Evolutionary conservation across 2,329 filamentous ascomycete species (phyloP), one percentile per base, ranked within the genome.

Genomic region (Aspergillus neoniger): DNA sequence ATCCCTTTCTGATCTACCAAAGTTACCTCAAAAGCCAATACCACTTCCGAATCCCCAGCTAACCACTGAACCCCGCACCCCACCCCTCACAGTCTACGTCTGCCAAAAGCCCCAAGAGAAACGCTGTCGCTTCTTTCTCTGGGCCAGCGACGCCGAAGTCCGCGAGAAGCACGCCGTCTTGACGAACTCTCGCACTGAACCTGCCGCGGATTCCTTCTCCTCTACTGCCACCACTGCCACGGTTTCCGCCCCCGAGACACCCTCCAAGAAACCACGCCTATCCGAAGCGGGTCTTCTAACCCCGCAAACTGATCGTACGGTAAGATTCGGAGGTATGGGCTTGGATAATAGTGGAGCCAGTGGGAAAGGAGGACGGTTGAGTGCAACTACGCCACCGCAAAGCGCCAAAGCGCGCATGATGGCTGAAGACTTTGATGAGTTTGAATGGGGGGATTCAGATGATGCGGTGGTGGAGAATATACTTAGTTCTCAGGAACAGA

Each of bases 41-140:
- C n/a, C 7, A 55, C 9, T 17, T 15, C 25, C 7, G 12, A n/a
- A 14, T 14, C 1, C 50, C n/a, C 43, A 23, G n/a, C 14, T 38
- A 10, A 36, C 21, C 7, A 32, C 28, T 25, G 25, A 28, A 49
- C 21, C 32, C 30, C 21, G 12, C 32, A 36, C 21, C 12, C 5
- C 21, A 48, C 7, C n/a, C 6, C 15, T 36, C 44, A 10, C 55
- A 80, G 79, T 88, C 71, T 86, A 85, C 65, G 83, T 81, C 4
- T 88, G 86, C 67, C 83, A 86, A 65, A 79, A 81, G 65, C 74
- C 76, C 36, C 74, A 79, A 55, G 68, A 74, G 2, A 74, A 80
- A 49, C 75, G 79, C 43, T 88, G 86, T 68, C 77, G 76, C 5
- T 88, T 88, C 76, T 88, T 88, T 59, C 77, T 88, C 0, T 88